Evolutionary conservation across 768 basidiomycete species (phyloP).

Genomic region (Neoboletus brunneissimus): DNA sequence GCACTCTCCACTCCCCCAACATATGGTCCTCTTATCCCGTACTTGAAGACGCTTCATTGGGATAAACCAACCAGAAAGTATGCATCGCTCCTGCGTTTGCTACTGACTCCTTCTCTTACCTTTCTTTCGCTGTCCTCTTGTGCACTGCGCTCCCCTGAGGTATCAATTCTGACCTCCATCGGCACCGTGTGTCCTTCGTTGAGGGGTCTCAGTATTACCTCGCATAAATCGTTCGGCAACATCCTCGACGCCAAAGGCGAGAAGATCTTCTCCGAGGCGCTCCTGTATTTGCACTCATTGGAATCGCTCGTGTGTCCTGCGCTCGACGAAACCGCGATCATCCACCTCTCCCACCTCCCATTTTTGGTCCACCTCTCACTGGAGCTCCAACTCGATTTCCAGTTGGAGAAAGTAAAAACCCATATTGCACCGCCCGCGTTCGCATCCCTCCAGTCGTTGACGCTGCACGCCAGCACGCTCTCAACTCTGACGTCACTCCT

Average conservation of each 20-base stretch:
- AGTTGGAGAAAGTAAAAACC: constrained; percentile 13
- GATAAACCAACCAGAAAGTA: constrained; percentile 10
- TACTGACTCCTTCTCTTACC: constrained; percentile 23
- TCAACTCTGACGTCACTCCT: constrained; percentile 20
- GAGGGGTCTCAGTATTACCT: constrained; percentile 9
- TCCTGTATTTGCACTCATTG: constrained; percentile 18
- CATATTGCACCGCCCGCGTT: constrained; percentile 16
- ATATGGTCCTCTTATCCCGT: constrained; percentile 20
- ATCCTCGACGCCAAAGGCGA: constrained; percentile 11
- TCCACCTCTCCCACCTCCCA: constrained; percentile 24
- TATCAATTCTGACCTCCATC: constrained; percentile 20
- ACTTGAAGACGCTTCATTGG: constrained; percentile 23
- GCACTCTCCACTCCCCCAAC: constrained; percentile 25
- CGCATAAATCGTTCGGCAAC: neutral
- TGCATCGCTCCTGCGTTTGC: constrained; percentile 18
- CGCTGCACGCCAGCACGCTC: constrained; percentile 9
- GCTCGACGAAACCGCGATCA: constrained; percentile 21
- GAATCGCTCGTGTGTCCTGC: constrained; percentile 17
- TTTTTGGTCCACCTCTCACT: constrained; percentile 14
- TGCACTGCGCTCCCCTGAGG: constrained; percentile 13
- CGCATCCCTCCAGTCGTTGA: constrained; percentile 9
- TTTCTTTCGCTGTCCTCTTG: constrained; percentile 9
- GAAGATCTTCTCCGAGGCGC: constrained; percentile 21
- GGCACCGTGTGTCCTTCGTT: constrained; percentile 22
- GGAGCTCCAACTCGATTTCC: constrained; percentile 13